A percentile compares a stretch with the other conserved stretches of the same genome.
Conservation (phyloP, 192 early-diverging fungal species). For the Coemansia sp. region DNA sequence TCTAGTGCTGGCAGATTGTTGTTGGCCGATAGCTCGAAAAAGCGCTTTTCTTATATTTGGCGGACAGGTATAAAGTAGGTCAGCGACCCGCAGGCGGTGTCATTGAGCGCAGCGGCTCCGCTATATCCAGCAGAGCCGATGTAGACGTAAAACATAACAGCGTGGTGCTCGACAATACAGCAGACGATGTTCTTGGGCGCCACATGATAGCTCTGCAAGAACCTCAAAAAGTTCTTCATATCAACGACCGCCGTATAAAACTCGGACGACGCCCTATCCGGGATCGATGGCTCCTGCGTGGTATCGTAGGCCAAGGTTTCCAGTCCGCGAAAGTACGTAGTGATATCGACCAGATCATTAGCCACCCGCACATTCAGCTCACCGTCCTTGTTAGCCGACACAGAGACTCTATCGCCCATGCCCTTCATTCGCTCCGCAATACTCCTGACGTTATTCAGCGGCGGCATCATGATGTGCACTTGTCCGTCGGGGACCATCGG, state of each 20-base stretch:
- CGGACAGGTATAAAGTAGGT: constrained; percentile 54
- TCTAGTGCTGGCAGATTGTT: not conserved
- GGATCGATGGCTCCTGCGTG: constrained; percentile 32
- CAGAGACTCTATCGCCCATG: constrained; percentile 61
- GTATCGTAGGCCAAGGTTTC: constrained; percentile 65
- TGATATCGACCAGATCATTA: constrained; percentile 63
- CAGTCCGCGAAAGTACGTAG: constrained; percentile 63
- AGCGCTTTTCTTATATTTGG: constrained; percentile 19
- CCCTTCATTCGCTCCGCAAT: constrained; percentile 70
- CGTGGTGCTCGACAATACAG: constrained; percentile 55
- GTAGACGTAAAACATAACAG: constrained; percentile 57
- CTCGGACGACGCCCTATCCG: constrained; percentile 33
- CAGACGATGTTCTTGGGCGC: constrained; percentile 82
- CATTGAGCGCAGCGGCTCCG: constrained; percentile 28
- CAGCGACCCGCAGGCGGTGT: constrained; percentile 50
- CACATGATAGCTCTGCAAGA: constrained; percentile 74
- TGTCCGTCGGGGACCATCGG: constrained; percentile 63
- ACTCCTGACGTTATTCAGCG: constrained; percentile 63
- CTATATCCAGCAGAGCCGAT: constrained; percentile 40
- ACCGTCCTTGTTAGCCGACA: constrained; percentile 74
- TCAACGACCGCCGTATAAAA: constrained; percentile 72
- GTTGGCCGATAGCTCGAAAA: not conserved
- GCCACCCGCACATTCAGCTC: constrained; percentile 64
- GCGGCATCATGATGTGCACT: constrained; percentile 80
- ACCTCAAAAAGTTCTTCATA: constrained; percentile 76